A percentile compares a stretch with the other conserved stretches of the same genome.
phyloP scores from a whole-genome alignment of 2,329 filamentous ascomycete species.

The Penicillium brasilianum region DNA sequence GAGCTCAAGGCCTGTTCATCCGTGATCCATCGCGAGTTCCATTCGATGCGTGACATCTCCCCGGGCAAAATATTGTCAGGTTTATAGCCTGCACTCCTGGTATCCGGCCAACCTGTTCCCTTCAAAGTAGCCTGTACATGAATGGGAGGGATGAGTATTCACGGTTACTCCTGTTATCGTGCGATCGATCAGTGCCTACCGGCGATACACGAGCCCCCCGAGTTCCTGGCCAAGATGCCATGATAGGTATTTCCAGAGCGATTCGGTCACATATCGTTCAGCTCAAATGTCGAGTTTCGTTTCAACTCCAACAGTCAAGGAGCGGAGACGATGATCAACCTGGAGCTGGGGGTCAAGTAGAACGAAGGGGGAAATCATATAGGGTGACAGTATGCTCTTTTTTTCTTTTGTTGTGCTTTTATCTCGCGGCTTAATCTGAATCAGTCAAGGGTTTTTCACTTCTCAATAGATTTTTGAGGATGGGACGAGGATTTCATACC shows the following conservation, averaged over 20 bases:
- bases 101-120: conserved; percentile 4
- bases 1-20: conserved; percentile 1
- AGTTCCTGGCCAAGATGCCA: conserved; percentile 18
- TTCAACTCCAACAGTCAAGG: neutral
- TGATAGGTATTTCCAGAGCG: conserved; percentile 3
- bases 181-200: conserved; percentile 4
- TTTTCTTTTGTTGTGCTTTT: neutral
- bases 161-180: neutral
- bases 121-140: neutral
- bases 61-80: neutral
- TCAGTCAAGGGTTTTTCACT: too few relatives aligned
- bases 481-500: neutral
- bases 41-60: neutral
- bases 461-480: neutral
- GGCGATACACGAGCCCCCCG: neutral
- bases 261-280: conserved; percentile 9
- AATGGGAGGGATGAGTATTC: neutral
- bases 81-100: conserved; percentile 11
- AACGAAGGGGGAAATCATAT: neutral
- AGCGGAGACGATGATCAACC: conserved; percentile 1
- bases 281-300: neutral
- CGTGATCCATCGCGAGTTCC: neutral
- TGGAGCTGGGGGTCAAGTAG: neutral
- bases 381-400: neutral
- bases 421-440: neutral